phyloP scores from a whole-genome alignment of 2,329 filamentous ascomycete genomes.

The Septoria petroselini region DNA sequence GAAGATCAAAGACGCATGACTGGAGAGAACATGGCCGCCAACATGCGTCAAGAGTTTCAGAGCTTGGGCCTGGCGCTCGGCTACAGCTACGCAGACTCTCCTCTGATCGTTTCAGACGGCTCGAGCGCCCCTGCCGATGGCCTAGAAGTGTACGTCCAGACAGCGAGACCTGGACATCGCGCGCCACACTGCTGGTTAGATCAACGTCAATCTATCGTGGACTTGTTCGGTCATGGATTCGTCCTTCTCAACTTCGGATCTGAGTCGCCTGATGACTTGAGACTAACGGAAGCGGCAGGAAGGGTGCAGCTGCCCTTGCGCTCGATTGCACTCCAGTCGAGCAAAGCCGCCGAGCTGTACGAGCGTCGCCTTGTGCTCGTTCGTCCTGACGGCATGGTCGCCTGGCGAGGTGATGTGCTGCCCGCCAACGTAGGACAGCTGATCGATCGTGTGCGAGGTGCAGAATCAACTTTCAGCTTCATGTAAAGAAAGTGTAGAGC shows the following conservation, averaged over 20 bases:
- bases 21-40: slow-evolving; percentile 7
- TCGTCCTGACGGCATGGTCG: slow-evolving; percentile 7
- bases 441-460: slow-evolving; percentile 1
- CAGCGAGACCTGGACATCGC: slow-evolving; percentile 6
- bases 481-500: too few relatives aligned
- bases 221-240: slow-evolving; percentile 6
- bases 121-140: slow-evolving; percentile 1
- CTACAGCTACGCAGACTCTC: slow-evolving; percentile 5
- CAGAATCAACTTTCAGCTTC: not conserved
- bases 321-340: not conserved
- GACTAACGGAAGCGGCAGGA: slow-evolving; percentile 1
- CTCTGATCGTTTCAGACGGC: slow-evolving; percentile 2
- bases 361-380: slow-evolving; percentile 9
- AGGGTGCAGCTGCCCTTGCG: not conserved
- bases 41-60: slow-evolving; percentile 11
- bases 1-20: slow-evolving; percentile 3
- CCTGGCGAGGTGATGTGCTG: slow-evolving; percentile 8
- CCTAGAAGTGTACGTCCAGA: slow-evolving; percentile 8
- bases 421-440: not conserved
- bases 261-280: not conserved
- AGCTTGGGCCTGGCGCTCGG: slow-evolving; percentile 8
- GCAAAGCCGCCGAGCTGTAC: not conserved
- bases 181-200: slow-evolving; percentile 8
- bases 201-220: slow-evolving; percentile 1
- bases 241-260: not conserved